A percentile compares a stretch with the other conserved stretches of the same genome.
These are phyloP conservation scores for Termitomyces sp. DNA, from an alignment of 768 basidiomycete genomes.

Conservation along the genomic window DNA sequence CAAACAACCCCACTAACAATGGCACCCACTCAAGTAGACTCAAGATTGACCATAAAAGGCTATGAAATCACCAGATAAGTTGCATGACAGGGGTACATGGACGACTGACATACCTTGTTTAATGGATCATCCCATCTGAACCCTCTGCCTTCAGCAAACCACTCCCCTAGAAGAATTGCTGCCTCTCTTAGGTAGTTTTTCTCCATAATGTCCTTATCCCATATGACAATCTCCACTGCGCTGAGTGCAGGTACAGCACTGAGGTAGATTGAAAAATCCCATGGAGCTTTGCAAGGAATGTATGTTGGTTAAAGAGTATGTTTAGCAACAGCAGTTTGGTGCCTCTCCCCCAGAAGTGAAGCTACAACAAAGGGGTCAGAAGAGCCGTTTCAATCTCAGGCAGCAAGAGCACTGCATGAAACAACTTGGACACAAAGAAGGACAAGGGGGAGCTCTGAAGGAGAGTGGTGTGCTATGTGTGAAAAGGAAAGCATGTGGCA, in stretches of 20 bases:
- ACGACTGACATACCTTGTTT: conserved; percentile 54
- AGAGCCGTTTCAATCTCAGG: conserved; percentile 61
- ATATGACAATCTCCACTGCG: conserved; percentile 78
- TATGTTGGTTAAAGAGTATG: conserved; percentile 66
- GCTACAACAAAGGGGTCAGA: conserved; percentile 72
- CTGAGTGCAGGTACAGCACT: conserved; percentile 39
- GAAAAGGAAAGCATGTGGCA: not conserved
- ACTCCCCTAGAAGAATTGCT: conserved; percentile 73
- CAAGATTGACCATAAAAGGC: conserved; percentile 22
- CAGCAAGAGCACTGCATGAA: conserved; percentile 52
- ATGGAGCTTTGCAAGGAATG: conserved; percentile 67
- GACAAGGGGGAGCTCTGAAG: conserved; percentile 41
- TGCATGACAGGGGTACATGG: not conserved
- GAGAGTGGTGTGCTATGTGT: not conserved
- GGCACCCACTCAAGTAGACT: conserved; percentile 37
- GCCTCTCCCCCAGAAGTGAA: conserved; percentile 49
- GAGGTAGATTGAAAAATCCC: conserved; percentile 83
- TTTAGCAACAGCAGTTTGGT: conserved; percentile 74
- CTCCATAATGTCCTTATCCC: conserved; percentile 87
- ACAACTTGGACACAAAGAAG: conserved; percentile 64
- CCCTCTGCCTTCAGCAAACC: conserved; percentile 49
- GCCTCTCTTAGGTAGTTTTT: conserved; percentile 95
- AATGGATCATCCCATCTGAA: conserved; percentile 53
- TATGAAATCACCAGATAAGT: not conserved
- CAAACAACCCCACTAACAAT: conserved; percentile 32